Percentiles rank a stretch among this genome's conserved stretches.
These are phyloP conservation scores for Cytidiella melzeri DNA, from an alignment of 768 basidiomycete genomes.

Conservation along the genomic window DNA sequence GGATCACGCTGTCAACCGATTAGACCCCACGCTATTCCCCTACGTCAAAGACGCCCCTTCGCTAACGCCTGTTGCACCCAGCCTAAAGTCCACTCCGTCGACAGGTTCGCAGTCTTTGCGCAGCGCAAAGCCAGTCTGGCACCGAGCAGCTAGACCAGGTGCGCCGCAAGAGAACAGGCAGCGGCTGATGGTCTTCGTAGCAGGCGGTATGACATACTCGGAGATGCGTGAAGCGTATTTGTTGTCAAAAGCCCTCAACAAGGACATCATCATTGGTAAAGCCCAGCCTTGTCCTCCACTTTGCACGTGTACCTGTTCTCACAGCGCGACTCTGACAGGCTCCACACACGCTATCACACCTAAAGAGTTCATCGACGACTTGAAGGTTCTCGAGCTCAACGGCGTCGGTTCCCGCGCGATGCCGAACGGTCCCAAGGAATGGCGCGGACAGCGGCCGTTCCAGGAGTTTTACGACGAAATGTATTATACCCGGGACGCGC, in stretches of 20 bases:
- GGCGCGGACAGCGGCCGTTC: conserved; percentile 42
- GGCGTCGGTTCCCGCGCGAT: conserved; percentile 73
- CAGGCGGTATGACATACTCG: conserved; percentile 94
- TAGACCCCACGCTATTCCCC: conserved; percentile 80
- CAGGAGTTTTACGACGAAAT: conserved; percentile 80
- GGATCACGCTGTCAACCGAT: conserved; percentile 77
- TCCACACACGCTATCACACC: conserved; percentile 88
- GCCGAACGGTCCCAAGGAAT: conserved; percentile 62
- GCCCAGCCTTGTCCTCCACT: neutral
- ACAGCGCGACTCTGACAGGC: conserved; percentile 41
- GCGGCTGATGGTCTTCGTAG: conserved; percentile 83
- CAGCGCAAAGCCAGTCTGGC: conserved; percentile 87
- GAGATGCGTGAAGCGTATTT: conserved; percentile 89
- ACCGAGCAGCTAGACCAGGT: conserved; percentile 60
- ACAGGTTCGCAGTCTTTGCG: conserved; percentile 58
- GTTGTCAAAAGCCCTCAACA: conserved; percentile 65
- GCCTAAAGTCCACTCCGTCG: conserved; percentile 46
- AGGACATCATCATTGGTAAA: conserved; percentile 89
- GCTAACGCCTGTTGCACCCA: conserved; percentile 33
- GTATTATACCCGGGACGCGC: conserved; percentile 63
- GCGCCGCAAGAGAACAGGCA: conserved; percentile 50
- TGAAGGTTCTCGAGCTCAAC: conserved; percentile 81
- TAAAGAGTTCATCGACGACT: conserved; percentile 76
- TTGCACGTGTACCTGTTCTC: neutral
- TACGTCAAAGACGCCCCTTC: conserved; percentile 80